A percentile compares a stretch with the other conserved stretches of the same genome.
Conservation (phyloP, 106 monocot genomes). For the Hemerocallis citrina region DNA sequence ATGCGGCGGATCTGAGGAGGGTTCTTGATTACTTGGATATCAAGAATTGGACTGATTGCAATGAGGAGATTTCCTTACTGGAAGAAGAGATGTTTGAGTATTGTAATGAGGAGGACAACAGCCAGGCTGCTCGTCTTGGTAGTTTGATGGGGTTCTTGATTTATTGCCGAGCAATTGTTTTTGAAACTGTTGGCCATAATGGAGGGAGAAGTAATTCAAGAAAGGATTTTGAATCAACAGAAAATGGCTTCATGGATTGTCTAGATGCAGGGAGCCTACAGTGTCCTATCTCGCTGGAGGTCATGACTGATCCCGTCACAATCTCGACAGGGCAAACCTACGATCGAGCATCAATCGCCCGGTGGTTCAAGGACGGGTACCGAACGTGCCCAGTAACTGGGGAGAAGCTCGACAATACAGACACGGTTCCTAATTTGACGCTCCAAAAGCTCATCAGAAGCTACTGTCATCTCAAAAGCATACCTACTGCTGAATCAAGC, state of each 20-base stretch:
- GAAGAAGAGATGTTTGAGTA: conserved; percentile 41
- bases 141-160: conserved; percentile 51
- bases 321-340: conserved; percentile 88
- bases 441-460: conserved; percentile 37
- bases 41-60: conserved; percentile 65
- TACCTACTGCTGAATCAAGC: conserved; percentile 8
- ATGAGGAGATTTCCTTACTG: conserved; percentile 53
- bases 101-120: conserved; percentile 1
- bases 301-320: conserved; percentile 84
- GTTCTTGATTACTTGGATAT: conserved; percentile 45
- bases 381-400: conserved; percentile 78
- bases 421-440: conserved; percentile 54
- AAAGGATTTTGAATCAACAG: not conserved
- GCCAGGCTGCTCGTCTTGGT: conserved; percentile 27
- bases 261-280: conserved; percentile 36
- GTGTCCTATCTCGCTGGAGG: conserved; percentile 84
- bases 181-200: conserved; percentile 19
- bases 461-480: conserved; percentile 21
- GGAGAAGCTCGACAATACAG: conserved; percentile 24
- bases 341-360: conserved; percentile 58
- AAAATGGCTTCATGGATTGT: not conserved
- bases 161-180: conserved; percentile 55
- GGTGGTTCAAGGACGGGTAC: conserved; percentile 59
- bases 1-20: conserved; percentile 7
- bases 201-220: not conserved